Evolutionary conservation across 2,329 filamentous ascomycete species (phyloP), one percentile per base, ranked within the genome.

Genomic region (Zasmidium cellare): DNA sequence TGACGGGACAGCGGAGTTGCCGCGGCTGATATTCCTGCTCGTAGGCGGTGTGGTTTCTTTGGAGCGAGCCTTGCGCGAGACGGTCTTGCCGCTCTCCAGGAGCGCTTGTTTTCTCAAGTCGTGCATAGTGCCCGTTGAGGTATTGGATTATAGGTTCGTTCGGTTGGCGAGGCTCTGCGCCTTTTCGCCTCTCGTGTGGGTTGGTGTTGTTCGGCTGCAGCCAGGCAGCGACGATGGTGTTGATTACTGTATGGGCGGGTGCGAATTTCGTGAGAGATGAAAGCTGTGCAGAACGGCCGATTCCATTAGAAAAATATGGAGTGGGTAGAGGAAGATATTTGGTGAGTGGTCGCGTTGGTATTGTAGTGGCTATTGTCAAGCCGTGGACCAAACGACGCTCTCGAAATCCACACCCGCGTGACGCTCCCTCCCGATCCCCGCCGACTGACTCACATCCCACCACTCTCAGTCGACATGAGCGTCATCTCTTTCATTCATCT

Each of bases 61-160:
- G 20, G 83, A 82, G 60, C 80, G 82, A 20, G 87, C 86, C 73
- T 90, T 91, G 67, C 81, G 82, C 48, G 88, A 91, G 31, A 85
- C 76, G 16, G 87, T 91, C 78, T 91, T 91, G 71, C 84, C 83
- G 76, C 84, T 86, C 75, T 88, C 86, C 58, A 91, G 83, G 60
- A 90, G 83, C 51, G 85, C 87, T 74, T 88, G 87, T 70, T 88
- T 87, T 66, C 86, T 75, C 49, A 81, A 74, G 59, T 75, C 71
- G 49, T 51, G 54, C 41, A 51, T 51, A 28, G n/a, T 60, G n/a
- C 25, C 9, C 41, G 44, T n/a, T 16, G 19, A 46, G 51, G 19
- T 19, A 9, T 23, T 6, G 23, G 18, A 14, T 28, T 18, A 9
- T 38, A 18, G 3, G 18, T 16, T 28, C 38, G 18, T 44, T 35